phyloP scores from a whole-genome alignment of 2,329 filamentous ascomycete species.

The Coleophoma crateriformis region DNA sequence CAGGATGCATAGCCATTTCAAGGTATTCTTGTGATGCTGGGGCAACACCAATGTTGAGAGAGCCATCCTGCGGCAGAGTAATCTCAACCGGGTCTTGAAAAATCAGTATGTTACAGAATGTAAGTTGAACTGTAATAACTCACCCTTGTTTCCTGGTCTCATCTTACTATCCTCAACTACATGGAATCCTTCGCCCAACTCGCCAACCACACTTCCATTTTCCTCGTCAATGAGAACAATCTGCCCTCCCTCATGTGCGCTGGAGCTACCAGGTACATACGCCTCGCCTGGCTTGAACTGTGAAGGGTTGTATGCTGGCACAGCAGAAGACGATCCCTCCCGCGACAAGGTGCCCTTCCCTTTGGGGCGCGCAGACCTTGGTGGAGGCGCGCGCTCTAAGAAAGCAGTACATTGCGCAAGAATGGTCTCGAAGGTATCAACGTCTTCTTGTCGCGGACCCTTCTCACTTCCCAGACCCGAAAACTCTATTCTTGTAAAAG shows the following conservation, averaged over 20 bases:
- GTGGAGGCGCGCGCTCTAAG: constrained; percentile 71
- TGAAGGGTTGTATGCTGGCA: constrained; percentile 71
- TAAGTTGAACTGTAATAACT: constrained; percentile 16
- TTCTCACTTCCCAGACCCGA: constrained; percentile 65
- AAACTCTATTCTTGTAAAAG: constrained; percentile 92
- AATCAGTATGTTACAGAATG: neutral
- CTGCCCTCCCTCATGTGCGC: constrained; percentile 58
- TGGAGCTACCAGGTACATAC: constrained; percentile 61
- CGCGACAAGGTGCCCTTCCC: constrained; percentile 21
- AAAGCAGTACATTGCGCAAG: constrained; percentile 97
- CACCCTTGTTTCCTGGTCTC: constrained; percentile 87
- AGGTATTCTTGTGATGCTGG: constrained; percentile 68
- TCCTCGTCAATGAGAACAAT: constrained; percentile 95
- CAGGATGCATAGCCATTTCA: constrained; percentile 74
- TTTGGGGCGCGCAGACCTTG: constrained; percentile 17
- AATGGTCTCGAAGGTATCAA: constrained; percentile 96
- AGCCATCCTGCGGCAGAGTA: constrained; percentile 63
- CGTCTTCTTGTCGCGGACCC: constrained; percentile 74
- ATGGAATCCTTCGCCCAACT: constrained; percentile 77
- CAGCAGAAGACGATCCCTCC: constrained; percentile 20
- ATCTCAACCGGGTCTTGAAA: constrained; percentile 71
- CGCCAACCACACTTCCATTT: constrained; percentile 90
- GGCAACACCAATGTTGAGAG: constrained; percentile 59
- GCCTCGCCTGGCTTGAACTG: constrained; percentile 75
- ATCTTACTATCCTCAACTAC: constrained; percentile 73